These are phyloP conservation scores for Sphagnum fallax DNA, from an alignment of 228 moss, liverwort and hornwort species.

Conservation along the genomic window DNA sequence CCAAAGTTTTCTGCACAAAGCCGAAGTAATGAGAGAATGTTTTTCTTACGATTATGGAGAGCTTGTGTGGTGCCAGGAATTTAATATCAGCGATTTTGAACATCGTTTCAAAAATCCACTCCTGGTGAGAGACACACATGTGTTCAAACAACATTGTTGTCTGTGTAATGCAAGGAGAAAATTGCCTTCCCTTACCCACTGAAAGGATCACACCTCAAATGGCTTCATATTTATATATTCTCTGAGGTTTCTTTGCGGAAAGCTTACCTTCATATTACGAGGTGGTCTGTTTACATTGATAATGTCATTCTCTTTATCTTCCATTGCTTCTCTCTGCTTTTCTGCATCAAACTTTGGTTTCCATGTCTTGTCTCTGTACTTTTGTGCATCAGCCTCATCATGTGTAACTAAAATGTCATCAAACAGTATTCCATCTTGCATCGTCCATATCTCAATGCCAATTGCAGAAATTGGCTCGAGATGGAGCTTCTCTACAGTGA, in stretches of 20 bases:
- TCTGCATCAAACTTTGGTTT: conserved; percentile 21
- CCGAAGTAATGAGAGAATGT: neutral
- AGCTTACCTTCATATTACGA: conserved; percentile 21
- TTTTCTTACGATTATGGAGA: conserved; percentile 17
- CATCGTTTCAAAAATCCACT: conserved; percentile 13
- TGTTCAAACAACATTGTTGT: neutral
- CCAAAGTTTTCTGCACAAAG: too few species aligned
- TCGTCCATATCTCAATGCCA: conserved; percentile 59
- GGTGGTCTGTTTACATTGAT: conserved; percentile 2
- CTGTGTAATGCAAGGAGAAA: neutral
- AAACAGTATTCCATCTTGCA: conserved; percentile 43
- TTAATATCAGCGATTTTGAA: conserved; percentile 10
- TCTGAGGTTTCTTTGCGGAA: neutral
- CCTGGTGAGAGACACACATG: neutral
- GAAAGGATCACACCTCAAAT: neutral
- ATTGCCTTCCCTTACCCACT: neutral
- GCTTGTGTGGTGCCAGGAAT: conserved; percentile 13
- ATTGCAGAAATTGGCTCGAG: conserved; percentile 36
- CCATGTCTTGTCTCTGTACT: conserved; percentile 27
- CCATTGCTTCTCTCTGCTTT: conserved; percentile 6
- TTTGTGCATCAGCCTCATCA: conserved; percentile 24
- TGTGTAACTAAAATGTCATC: conserved; percentile 43
- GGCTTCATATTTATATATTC: neutral
- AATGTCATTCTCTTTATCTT: neutral
- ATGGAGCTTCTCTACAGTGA: conserved; percentile 7